A percentile compares a stretch with the other conserved stretches of the same genome.
Evolutionary conservation across 1,284 basidiomycete species (phyloP).

Genomic region (Pyrrhoderma noxium): DNA sequence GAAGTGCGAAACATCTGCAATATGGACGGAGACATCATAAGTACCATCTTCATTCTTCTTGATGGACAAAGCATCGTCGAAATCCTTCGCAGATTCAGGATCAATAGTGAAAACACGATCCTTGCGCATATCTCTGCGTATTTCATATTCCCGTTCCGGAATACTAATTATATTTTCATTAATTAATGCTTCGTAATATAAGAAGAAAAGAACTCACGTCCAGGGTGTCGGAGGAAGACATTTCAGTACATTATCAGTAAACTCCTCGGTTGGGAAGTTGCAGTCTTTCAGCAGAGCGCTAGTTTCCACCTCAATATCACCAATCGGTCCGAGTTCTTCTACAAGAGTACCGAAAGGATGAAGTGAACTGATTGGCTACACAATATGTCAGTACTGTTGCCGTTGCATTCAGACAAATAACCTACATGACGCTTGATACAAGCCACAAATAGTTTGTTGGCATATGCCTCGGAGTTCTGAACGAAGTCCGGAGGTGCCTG

Average conservation of each 20-base stretch:
- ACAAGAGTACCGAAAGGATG: constrained; percentile 99
- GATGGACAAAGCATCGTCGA: constrained; percentile 93
- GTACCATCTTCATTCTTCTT: constrained; percentile 85
- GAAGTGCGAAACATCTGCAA: constrained; percentile 95
- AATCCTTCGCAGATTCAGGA: constrained; percentile 81
- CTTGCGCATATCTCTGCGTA: constrained; percentile 80
- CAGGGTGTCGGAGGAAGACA: constrained; percentile 93
- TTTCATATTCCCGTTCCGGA: constrained; percentile 84
- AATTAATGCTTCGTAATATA: neutral
- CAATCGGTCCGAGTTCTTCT: constrained; percentile 97
- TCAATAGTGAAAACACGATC: constrained; percentile 93
- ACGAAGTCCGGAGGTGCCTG: constrained; percentile 97
- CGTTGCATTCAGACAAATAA: constrained; percentile 13
- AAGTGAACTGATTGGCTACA: constrained; percentile 84
- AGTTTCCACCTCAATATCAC: constrained; percentile 95
- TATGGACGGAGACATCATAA: constrained; percentile 87
- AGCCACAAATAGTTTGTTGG: constrained; percentile 90
- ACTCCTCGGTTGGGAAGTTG: constrained; percentile 95
- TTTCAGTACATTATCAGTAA: constrained; percentile 89
- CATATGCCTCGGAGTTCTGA: constrained; percentile 87
- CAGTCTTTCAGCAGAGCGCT: constrained; percentile 96
- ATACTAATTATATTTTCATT: constrained; percentile 43
- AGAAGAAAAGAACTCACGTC: constrained; percentile 51
- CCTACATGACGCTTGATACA: constrained; percentile 92
- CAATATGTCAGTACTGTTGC: constrained; percentile 15